A percentile compares a stretch with the other conserved stretches of the same genome.
These are phyloP conservation scores for Grosmannia clavigera DNA, from an alignment of 2,329 filamentous ascomycete species.

Conservation along the genomic window DNA sequence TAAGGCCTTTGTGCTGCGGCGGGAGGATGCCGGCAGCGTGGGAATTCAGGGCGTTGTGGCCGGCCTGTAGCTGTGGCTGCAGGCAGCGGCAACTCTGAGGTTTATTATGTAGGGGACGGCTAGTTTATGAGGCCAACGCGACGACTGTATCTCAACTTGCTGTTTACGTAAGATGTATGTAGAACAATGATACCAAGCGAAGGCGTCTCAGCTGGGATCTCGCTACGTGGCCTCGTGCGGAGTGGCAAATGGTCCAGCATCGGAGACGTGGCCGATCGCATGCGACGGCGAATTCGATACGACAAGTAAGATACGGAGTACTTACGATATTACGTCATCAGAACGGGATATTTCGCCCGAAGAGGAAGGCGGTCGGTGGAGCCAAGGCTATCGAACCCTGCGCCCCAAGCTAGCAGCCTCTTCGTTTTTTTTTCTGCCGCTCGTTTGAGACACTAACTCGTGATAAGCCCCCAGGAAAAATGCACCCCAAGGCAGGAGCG, in stretches of 20 bases:
- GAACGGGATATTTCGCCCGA: neutral
- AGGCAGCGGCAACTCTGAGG: too few species aligned
- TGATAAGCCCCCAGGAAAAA: neutral
- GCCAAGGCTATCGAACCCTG: neutral
- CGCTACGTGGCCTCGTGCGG: neutral
- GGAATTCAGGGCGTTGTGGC: slow-evolving; percentile 15
- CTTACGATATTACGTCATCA: neutral
- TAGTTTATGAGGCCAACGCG: neutral
- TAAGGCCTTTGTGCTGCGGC: slow-evolving; percentile 69
- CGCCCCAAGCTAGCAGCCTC: too few species aligned
- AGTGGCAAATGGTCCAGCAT: neutral
- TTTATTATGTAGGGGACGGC: neutral
- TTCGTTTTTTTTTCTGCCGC: neutral
- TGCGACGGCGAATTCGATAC: neutral
- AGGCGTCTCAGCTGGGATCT: neutral
- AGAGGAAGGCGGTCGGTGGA: neutral
- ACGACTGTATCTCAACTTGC: neutral
- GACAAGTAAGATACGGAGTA: neutral
- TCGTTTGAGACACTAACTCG: neutral
- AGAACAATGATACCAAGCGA: neutral
- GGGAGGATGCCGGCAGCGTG: slow-evolving; percentile 70
- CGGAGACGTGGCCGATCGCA: neutral
- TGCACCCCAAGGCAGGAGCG: neutral
- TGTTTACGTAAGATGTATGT: neutral
- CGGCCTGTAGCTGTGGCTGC: slow-evolving; percentile 6